A percentile compares a stretch with the other conserved stretches of the same genome.
phyloP scores from a whole-genome alignment of 805 yeast species.

The Teunomyces stri region DNA sequence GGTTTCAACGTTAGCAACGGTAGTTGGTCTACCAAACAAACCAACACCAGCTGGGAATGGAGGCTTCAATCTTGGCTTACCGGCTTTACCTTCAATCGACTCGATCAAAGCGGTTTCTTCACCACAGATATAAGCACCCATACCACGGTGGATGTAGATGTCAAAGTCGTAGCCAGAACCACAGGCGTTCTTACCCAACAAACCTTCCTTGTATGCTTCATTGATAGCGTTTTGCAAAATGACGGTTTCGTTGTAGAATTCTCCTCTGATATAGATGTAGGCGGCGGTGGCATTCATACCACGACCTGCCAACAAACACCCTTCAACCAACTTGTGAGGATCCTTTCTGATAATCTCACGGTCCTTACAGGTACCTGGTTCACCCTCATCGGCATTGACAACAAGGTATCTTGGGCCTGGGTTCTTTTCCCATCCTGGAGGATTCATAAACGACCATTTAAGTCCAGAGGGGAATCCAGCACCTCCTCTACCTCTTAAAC shows the following conservation, averaged over 20 bases:
- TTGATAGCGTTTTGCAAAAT: slow-evolving; percentile 77
- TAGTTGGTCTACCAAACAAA: slow-evolving; percentile 84
- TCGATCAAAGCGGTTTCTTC: slow-evolving; percentile 90
- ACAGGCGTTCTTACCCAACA: slow-evolving; percentile 81
- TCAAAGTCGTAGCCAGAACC: slow-evolving; percentile 85
- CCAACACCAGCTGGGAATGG: slow-evolving; percentile 96
- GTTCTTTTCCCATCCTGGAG: slow-evolving; percentile 93
- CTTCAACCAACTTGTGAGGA: slow-evolving; percentile 89
- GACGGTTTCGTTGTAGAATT: slow-evolving; percentile 79
- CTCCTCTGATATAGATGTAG: slow-evolving; percentile 87
- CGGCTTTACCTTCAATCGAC: slow-evolving; percentile 88
- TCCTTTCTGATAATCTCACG: slow-evolving; percentile 88
- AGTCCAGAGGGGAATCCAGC: slow-evolving; percentile 92
- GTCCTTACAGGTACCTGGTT: slow-evolving; percentile 93
- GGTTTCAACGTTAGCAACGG: slow-evolving; percentile 89
- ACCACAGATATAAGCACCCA: slow-evolving; percentile 93
- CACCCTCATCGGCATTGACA: slow-evolving; percentile 93
- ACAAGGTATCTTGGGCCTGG: slow-evolving; percentile 86
- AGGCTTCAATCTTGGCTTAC: slow-evolving; percentile 90
- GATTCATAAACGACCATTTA: slow-evolving; percentile 93
- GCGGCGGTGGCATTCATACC: slow-evolving; percentile 95
- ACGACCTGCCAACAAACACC: slow-evolving; percentile 85
- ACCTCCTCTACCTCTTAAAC: slow-evolving; percentile 89
- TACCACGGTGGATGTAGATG: slow-evolving; percentile 82
- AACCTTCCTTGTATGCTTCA: slow-evolving; percentile 80